Base-by-base conservation (phyloP, 345 rosid species). In the Cochlearia excelsa region DNA sequence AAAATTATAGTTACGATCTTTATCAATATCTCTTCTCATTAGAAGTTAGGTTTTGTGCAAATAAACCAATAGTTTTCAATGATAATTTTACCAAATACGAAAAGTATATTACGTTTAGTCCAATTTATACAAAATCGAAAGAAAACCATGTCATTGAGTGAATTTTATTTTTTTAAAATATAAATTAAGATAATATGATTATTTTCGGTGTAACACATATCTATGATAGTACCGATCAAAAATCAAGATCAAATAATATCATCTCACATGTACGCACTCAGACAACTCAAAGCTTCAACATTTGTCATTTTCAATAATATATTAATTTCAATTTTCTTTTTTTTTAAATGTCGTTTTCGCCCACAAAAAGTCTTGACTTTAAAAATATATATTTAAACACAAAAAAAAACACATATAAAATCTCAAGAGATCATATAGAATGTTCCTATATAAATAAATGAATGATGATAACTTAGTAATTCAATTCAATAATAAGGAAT, bases 241-340 rank as follows among this genome's bases (percentile, higher is more conserved):
- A 35, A 48, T 60, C 47, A 61, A 61, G 29, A 53, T 26, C 49
- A 68, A 68, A 60, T 53, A 53, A 1, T 33, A 60, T 68, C 23
- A 44, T 53, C 61, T 46, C 67, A 61, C 73, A 68, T 68, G 73
- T 48, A 55, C 41, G 37, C 51, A 68, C 54, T 68, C 67, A 69
- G 46, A 69, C 23, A 51, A 48, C 40, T 51, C 57, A 55, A 26
- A 61, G 57, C 51, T 62, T 69, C 68, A 61, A 54, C 58, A 30
- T 54, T 61, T 69, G 73, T 61, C 68, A 46, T n/a, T 50, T 46
- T 35, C 47, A 49, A 5, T 53, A 2, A 37, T 46, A 37, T 16
- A 52, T 46, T 68, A 61, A 68, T 68, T 69, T 30, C 63, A 52
- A 8, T 39, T 54, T 39, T 35, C 45, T 52, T 39, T 44, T 53